Evolutionary conservation across 441 rosid genomes (phyloP), one percentile per base, ranked within the genome.

Genomic region (Isatis lusitanica): DNA sequence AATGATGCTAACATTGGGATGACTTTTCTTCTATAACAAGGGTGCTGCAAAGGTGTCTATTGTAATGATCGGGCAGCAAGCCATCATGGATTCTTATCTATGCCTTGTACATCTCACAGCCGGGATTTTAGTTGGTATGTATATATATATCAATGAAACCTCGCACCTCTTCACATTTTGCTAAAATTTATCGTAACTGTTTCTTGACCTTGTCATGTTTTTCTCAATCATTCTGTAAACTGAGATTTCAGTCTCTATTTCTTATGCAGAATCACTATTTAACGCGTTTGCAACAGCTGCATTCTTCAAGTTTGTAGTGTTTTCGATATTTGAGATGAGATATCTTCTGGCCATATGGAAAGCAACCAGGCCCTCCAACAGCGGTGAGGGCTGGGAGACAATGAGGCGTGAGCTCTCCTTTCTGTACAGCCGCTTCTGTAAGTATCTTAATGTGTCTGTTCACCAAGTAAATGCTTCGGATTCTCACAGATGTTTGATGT

Each of bases 221-320:
- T 56, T 18, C 39, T 63, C 16, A 71, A 1, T 57, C 39, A 38
- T 12, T 77, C 62, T 68, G 52, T 33, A 64, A 47, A 21, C 30
- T 64, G 2, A 46, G 16, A 47, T 11, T 17, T 48, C 26, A 33
- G 57, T 17, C 42, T 70, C 26, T 46, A 9, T 35, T 46, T 78
- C 64, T 24, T 68, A 15, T 78, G 74, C 98, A 95, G 98, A 95
- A 70, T 95, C 99, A 67, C 80, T 95, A 70, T 95, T 95, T 73
- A 92, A 95, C 79, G 99, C 99, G 61, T 95, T 95, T 82, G 99
- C 98, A 56, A 92, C 98, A 35, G 99, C 97, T 8, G 96, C 98
- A 38, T 95, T 95, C 85, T 95, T 95, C 98, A 95, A 95, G 85
- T 95, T 95, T 47, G 96, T 92, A 40, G 96, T 95, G 75, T 95